Evolutionary conservation across 2,329 filamentous ascomycete species (phyloP).

Genomic region (Talaromyces sp.): DNA sequence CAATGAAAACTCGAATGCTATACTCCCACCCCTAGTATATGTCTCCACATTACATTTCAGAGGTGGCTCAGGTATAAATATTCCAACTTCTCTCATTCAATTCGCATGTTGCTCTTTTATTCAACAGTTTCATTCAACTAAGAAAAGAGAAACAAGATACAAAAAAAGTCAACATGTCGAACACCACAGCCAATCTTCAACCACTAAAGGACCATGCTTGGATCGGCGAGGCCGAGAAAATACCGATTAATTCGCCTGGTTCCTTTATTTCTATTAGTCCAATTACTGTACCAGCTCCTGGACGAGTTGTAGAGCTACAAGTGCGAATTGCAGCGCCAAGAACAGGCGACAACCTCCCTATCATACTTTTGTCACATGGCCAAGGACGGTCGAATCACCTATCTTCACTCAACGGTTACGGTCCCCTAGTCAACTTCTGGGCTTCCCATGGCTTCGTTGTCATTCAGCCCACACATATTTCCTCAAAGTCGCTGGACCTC

Average conservation of each 20-base stretch:
- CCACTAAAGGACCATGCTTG: constrained; percentile 12
- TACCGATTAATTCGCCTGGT: constrained; percentile 27
- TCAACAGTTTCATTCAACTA: not conserved
- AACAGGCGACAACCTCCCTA: constrained; percentile 29
- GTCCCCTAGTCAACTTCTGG: constrained; percentile 40
- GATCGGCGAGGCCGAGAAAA: constrained; percentile 17
- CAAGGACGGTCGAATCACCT: constrained; percentile 36
- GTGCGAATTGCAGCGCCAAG: constrained; percentile 34
- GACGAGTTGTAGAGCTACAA: constrained; percentile 26
- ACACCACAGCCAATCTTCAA: not conserved
- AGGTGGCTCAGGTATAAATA: not conserved
- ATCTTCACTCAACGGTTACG: constrained; percentile 41
- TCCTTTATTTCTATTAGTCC: constrained; percentile 23
- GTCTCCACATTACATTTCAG: not conserved
- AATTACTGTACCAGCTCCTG: constrained; percentile 9
- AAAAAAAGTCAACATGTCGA: not conserved
- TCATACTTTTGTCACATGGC: constrained; percentile 41
- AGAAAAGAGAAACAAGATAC: not conserved
- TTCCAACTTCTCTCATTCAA: not conserved
- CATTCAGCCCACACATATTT: constrained; percentile 41
- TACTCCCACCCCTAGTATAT: not conserved
- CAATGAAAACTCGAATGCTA: not conserved
- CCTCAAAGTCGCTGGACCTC: constrained; percentile 29
- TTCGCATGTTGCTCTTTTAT: not conserved
- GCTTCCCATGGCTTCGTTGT: constrained; percentile 42